These are phyloP conservation scores for Solanum neorickii DNA, from an alignment of 257 asterid genomes.

Conservation along the genomic window DNA sequence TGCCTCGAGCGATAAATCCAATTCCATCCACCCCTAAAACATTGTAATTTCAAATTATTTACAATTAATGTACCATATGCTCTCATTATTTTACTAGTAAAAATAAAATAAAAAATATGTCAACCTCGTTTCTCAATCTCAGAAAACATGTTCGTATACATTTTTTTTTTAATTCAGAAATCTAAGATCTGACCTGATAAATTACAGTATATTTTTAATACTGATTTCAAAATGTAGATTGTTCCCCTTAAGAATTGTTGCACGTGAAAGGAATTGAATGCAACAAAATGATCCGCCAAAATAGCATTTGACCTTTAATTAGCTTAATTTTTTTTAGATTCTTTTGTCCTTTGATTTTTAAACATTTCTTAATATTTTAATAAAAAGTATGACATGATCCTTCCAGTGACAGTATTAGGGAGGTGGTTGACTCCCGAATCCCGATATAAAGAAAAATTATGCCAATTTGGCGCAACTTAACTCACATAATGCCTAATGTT, in stretches of 20 bases:
- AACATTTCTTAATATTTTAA: not conserved
- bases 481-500: not conserved
- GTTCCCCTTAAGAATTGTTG: not conserved
- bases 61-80: not conserved
- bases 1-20: constrained; percentile 79
- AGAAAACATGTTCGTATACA: constrained; percentile 1
- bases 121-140: constrained; percentile 1
- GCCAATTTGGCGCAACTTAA: not conserved
- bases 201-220: not conserved
- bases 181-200: not conserved
- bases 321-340: not conserved
- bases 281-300: constrained; percentile 9
- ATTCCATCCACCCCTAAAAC: constrained; percentile 58
- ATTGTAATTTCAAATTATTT: not conserved
- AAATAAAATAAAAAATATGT: not conserved
- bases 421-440: not conserved
- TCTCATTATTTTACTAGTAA: not conserved
- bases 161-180: not conserved
- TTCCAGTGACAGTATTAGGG: not conserved
- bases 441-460: not conserved
- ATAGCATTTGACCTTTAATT: not conserved
- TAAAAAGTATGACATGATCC: not conserved
- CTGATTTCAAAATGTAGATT: not conserved
- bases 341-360: not conserved
- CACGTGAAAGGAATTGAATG: constrained; percentile 11